Evolutionary conservation across 139 green algal species (phyloP).

Genomic region (Tetradesmus obliquus): DNA sequence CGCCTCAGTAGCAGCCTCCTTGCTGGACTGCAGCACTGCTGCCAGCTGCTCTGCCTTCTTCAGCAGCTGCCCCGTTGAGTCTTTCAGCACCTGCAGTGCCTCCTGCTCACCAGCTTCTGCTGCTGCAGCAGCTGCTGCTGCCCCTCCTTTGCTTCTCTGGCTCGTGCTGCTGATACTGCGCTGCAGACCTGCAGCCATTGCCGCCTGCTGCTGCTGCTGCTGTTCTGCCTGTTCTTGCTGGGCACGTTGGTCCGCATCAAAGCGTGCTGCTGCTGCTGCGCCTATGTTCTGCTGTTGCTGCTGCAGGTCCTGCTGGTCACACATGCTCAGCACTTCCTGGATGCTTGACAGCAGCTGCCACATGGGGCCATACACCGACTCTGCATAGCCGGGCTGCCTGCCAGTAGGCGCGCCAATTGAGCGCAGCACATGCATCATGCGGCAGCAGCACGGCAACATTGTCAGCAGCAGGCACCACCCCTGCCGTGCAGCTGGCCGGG

Average conservation of each 20-base stretch:
- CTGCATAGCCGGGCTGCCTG: constrained; percentile 6
- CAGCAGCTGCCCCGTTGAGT: background rate
- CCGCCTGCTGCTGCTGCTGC: background rate
- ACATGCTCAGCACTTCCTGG: constrained; percentile 18
- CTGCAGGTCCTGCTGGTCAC: constrained; percentile 25
- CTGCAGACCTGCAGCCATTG: background rate
- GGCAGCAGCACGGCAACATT: background rate
- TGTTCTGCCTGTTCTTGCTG: background rate
- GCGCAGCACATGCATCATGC: background rate
- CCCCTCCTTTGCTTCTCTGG: background rate
- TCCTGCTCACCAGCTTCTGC: background rate
- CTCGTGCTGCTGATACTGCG: background rate
- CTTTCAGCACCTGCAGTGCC: background rate
- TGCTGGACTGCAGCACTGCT: background rate
- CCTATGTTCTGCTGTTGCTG: background rate
- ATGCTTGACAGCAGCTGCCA: constrained; percentile 35
- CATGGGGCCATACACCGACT: constrained; percentile 31
- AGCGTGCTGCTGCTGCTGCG: constrained; percentile 1
- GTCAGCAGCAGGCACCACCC: constrained; percentile 33
- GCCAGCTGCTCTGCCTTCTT: constrained; percentile 15
- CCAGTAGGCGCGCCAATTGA: background rate
- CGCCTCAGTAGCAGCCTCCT: constrained; percentile 5
- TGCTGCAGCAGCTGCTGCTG: constrained; percentile 23
- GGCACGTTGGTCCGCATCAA: background rate
- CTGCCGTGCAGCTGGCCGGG: background rate